These are phyloP conservation scores for Dichomitus squalens DNA, from an alignment of 1,284 basidiomycete genomes.

Conservation along the genomic window DNA sequence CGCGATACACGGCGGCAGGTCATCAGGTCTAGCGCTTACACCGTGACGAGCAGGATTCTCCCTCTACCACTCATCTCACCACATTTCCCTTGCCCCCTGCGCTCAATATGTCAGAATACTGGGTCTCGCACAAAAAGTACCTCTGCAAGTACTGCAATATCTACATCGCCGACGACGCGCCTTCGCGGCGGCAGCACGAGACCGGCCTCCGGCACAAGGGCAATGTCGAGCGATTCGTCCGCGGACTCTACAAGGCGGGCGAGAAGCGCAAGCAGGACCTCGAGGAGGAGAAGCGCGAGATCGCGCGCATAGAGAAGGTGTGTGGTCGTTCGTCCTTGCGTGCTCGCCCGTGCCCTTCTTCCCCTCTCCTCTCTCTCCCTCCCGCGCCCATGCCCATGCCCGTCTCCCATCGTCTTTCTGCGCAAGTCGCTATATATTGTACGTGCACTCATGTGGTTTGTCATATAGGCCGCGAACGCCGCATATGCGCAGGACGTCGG, in stretches of 20 bases:
- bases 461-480: slow-evolving; percentile 65
- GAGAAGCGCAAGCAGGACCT: slow-evolving; percentile 86
- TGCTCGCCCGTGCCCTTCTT: background rate
- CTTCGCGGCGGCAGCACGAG: slow-evolving; percentile 92
- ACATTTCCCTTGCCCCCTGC: background rate
- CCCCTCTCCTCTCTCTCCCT: background rate
- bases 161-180: slow-evolving; percentile 91
- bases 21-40: background rate
- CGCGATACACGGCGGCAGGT: too few relatives aligned
- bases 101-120: slow-evolving; percentile 75
- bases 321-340: slow-evolving; percentile 26
- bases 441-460: background rate
- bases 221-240: slow-evolving; percentile 90
- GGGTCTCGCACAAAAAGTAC: slow-evolving; percentile 85
- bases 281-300: slow-evolving; percentile 85
- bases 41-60: background rate
- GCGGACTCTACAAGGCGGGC: slow-evolving; percentile 91
- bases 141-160: slow-evolving; percentile 90
- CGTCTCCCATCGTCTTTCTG: background rate
- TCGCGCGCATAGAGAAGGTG: slow-evolving; percentile 85
- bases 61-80: background rate
- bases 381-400: background rate
- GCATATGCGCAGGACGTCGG: slow-evolving; percentile 76
- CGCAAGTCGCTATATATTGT: background rate
- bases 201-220: slow-evolving; percentile 93